Percentiles rank a stretch among this genome's conserved stretches.
Conservation (phyloP, 225 moss, liverwort and hornwort species). For the Polytrichum commune region DNA sequence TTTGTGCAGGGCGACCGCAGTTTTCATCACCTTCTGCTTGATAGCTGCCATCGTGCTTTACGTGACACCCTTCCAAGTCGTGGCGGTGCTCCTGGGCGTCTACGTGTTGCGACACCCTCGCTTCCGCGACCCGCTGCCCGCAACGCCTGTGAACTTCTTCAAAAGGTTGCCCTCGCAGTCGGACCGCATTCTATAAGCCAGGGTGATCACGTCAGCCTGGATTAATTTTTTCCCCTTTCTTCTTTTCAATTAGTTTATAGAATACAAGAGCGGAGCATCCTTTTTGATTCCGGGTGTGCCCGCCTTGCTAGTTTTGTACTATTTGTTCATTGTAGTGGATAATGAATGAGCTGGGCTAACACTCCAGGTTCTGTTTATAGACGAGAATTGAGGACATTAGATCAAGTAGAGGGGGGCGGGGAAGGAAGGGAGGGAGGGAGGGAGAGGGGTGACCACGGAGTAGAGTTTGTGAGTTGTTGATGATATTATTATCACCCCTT, state of each 20-base stretch:
- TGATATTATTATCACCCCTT: too few species aligned
- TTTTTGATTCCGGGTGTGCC: slow-evolving; percentile 14
- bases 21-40: slow-evolving; percentile 46
- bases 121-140: slow-evolving; percentile 46
- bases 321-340: slow-evolving; percentile 13
- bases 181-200: slow-evolving; percentile 42
- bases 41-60: slow-evolving; percentile 41
- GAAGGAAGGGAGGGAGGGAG: too few species aligned
- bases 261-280: slow-evolving; percentile 11
- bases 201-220: background rate
- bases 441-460: too few species aligned
- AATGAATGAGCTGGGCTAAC: background rate
- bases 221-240: background rate
- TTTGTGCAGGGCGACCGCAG: slow-evolving; percentile 34
- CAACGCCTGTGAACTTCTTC: slow-evolving; percentile 42
- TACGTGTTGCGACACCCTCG: slow-evolving; percentile 50
- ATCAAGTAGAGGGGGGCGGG: too few species aligned
- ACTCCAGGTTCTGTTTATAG: slow-evolving; percentile 1
- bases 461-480: too few species aligned
- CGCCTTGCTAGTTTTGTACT: slow-evolving; percentile 41
- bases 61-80: slow-evolving; percentile 55
- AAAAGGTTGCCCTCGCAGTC: slow-evolving; percentile 50
- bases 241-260: background rate
- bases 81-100: slow-evolving; percentile 41
- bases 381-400: background rate